Conservation (phyloP, 805 yeast genomes). For the Candida corydali region DNA sequence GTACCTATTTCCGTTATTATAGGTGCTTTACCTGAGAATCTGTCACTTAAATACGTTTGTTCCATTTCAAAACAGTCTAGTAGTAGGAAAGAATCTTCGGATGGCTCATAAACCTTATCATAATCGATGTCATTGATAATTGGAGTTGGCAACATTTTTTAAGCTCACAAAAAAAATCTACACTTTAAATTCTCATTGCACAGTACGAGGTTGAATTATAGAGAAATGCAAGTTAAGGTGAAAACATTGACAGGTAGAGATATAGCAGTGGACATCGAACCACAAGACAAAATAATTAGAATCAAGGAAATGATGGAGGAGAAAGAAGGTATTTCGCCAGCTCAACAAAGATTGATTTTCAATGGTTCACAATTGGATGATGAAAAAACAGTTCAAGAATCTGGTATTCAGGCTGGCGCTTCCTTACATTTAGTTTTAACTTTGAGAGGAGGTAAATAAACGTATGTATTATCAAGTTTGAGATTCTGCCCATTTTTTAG, state of each 20-base stretch:
- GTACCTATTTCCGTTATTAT: constrained; percentile 81
- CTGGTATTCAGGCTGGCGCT: constrained; percentile 80
- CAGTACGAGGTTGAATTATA: not conserved
- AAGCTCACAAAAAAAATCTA: constrained; percentile 4
- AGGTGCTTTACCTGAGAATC: constrained; percentile 31
- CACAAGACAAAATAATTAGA: constrained; percentile 60
- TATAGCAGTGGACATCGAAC: constrained; percentile 72
- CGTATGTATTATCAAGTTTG: not conserved
- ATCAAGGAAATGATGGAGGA: constrained; percentile 92
- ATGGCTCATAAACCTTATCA: constrained; percentile 86
- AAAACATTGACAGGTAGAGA: constrained; percentile 82
- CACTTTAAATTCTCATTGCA: not conserved
- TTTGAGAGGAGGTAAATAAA: constrained; percentile 71
- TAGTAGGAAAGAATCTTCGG: constrained; percentile 86
- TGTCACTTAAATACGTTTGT: constrained; percentile 23
- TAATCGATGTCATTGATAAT: constrained; percentile 49
- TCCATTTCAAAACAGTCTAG: constrained; percentile 77
- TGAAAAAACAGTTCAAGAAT: constrained; percentile 63
- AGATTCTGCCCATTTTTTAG: constrained; percentile 22
- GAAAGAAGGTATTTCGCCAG: constrained; percentile 95
- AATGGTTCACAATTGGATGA: constrained; percentile 93
- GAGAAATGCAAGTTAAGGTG: constrained; percentile 60
- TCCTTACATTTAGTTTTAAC: constrained; percentile 89
- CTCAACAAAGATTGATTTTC: constrained; percentile 87
- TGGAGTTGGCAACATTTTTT: constrained; percentile 78